A percentile compares a stretch with the other conserved stretches of the same genome.
phyloP scores from a whole-genome alignment of 1,284 basidiomycete species.

The Malassezia cuniculi region DNA sequence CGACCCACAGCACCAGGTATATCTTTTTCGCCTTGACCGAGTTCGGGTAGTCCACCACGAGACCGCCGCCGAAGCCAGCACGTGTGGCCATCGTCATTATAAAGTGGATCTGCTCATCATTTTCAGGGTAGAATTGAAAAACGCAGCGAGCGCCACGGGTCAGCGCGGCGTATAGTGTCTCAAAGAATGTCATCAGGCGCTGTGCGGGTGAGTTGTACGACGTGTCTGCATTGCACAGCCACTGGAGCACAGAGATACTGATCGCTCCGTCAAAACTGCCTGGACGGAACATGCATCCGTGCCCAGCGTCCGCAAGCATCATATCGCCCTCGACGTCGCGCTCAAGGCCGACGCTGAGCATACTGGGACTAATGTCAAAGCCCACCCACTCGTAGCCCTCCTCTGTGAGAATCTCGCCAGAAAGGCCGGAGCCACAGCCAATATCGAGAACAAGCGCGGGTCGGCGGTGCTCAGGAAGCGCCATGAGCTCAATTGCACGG shows the following conservation, averaged over 20 bases:
- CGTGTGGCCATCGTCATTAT: slow-evolving; percentile 85
- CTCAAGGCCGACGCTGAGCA: slow-evolving; percentile 50
- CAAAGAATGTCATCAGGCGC: slow-evolving; percentile 85
- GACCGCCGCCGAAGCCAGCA: slow-evolving; percentile 89
- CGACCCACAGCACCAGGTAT: slow-evolving; percentile 45
- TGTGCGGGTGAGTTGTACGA: slow-evolving; percentile 82
- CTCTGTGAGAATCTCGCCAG: slow-evolving; percentile 89
- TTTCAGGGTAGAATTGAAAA: slow-evolving; percentile 50
- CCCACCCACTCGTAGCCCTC: slow-evolving; percentile 90
- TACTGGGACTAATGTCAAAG: slow-evolving; percentile 87
- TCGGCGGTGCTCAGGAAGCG: slow-evolving; percentile 52
- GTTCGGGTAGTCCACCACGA: slow-evolving; percentile 66
- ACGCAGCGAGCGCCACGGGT: slow-evolving; percentile 84
- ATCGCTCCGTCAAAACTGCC: slow-evolving; percentile 97
- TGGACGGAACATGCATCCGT: slow-evolving; percentile 62
- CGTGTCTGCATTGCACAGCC: slow-evolving; percentile 94
- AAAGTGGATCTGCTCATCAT: slow-evolving; percentile 49
- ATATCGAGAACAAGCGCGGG: slow-evolving; percentile 68
- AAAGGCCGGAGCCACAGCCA: slow-evolving; percentile 94
- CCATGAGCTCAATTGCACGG: slow-evolving; percentile 79
- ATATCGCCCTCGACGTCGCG: slow-evolving; percentile 41
- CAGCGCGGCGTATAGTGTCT: slow-evolving; percentile 80
- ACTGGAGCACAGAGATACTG: slow-evolving; percentile 94
- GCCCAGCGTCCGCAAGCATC: slow-evolving; percentile 47
- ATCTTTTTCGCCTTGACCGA: slow-evolving; percentile 45